Evolutionary conservation across 2,329 filamentous ascomycete species (phyloP), one percentile per base, ranked within the genome.

Genomic region (Pseudocercospora musae): DNA sequence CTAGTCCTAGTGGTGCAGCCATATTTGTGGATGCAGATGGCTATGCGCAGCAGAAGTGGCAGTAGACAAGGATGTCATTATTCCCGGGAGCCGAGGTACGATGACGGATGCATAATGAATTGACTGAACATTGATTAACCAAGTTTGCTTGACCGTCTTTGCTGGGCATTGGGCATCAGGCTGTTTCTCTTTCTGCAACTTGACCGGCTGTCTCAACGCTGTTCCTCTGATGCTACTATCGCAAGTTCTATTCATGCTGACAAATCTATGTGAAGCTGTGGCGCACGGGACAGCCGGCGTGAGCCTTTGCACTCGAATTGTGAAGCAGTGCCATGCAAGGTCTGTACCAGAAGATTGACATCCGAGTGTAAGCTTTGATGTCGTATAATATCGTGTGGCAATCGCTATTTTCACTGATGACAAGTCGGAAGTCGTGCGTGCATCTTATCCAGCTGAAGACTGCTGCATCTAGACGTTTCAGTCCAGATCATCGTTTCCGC

Each of bases 1-100:
- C 66, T 81, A 84, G 69, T 78, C 78, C 33, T 10, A 67, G 79
- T 72, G 1, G 75, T 85, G 3, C 74, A 77, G 66, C 74, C 65
- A 68, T 68, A 37, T 20, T 40, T 50, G 57, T n/a, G 25, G 20
- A n/a, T 42, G 18, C n/a, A 23, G 8, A 48, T 21, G 20, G 44
- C 23, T 23, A 21, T 48, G 44, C 23, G 44, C 10, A 9, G 13
- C 4, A 25, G 44, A 48, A 48, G 48, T n/a, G 15, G 48, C 31
- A 52, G 48, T 29, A 29, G 48, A 29, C 48, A 29, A 52, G 48
- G 48, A 52, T 52, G 21, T 52, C 48, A 29, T 29, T 25, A 29
- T 52, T 52, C 23, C 48, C 25, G 25, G 23, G 48, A 31, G 48
- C 48, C 48, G 48, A 52, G 48, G 48, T 52, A 52, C 15, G 20